phyloP scores from a whole-genome alignment of 768 basidiomycete species.

The Psilocybe cyanescens region DNA sequence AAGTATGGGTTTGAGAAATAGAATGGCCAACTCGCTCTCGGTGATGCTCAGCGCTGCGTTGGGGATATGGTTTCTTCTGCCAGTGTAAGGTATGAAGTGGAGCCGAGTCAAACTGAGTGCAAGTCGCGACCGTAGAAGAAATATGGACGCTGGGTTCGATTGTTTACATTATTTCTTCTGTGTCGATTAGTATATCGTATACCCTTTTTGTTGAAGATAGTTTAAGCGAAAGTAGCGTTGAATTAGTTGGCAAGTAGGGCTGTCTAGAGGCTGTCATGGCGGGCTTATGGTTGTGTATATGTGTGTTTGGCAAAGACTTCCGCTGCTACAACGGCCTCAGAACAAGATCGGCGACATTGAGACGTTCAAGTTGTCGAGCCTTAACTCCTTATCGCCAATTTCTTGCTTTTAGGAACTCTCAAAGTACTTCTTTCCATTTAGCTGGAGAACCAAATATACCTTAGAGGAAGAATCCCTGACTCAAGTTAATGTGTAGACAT shows the following conservation, averaged over 20 bases:
- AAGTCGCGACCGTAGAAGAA: no score
- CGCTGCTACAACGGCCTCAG: neutral
- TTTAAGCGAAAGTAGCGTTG: no score
- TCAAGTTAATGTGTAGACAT: neutral
- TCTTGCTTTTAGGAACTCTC: neutral
- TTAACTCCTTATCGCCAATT: neutral
- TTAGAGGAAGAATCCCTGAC: neutral
- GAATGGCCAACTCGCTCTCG: neutral
- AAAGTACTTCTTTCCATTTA: neutral
- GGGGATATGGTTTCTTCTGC: neutral
- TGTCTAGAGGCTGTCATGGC: no score
- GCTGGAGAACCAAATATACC: neutral
- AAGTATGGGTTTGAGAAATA: neutral
- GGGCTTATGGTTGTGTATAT: neutral
- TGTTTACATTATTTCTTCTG: no score
- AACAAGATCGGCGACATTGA: neutral
- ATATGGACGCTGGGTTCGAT: no score
- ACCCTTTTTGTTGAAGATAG: no score
- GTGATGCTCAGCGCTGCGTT: neutral
- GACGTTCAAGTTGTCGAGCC: neutral
- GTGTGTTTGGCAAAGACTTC: constrained; percentile 8
- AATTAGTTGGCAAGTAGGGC: no score
- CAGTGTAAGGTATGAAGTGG: neutral
- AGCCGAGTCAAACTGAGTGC: no score
- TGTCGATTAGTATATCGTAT: no score